These are phyloP conservation scores for Penicillium italicum DNA, from an alignment of 2,329 filamentous ascomycete genomes.

Conservation along the genomic window DNA sequence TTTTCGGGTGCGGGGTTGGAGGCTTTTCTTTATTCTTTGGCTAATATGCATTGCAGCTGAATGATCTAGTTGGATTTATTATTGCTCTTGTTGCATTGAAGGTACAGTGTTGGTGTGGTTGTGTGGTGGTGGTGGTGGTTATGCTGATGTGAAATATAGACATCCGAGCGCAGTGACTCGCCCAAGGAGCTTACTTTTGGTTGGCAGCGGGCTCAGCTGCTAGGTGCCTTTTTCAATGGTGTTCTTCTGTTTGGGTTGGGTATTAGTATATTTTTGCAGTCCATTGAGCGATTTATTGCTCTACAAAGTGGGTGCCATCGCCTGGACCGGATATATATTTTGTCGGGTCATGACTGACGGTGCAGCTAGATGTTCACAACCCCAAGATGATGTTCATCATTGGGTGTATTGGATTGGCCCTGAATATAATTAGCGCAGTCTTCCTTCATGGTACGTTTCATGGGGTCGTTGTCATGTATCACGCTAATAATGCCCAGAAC, in stretches of 20 bases:
- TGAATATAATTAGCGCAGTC: slow-evolving; percentile 64
- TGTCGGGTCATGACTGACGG: slow-evolving; percentile 3
- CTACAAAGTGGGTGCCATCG: slow-evolving; percentile 25
- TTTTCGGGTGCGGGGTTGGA: neutral
- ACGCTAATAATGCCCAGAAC: slow-evolving; percentile 15
- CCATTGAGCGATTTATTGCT: slow-evolving; percentile 58
- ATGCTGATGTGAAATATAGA: slow-evolving; percentile 29
- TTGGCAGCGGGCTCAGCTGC: slow-evolving; percentile 70
- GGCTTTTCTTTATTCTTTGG: neutral
- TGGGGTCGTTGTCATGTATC: neutral
- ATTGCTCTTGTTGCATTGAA: slow-evolving; percentile 63
- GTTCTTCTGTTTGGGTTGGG: slow-evolving; percentile 69
- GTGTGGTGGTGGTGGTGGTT: neutral
- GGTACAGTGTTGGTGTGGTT: slow-evolving; percentile 38
- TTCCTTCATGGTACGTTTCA: slow-evolving; percentile 58
- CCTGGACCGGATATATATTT: neutral
- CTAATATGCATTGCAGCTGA: slow-evolving; percentile 51
- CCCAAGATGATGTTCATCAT: slow-evolving; percentile 66
- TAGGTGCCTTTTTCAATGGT: slow-evolving; percentile 79
- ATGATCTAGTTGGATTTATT: slow-evolving; percentile 66
- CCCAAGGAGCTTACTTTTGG: slow-evolving; percentile 65
- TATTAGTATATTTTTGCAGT: slow-evolving; percentile 69
- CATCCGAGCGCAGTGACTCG: slow-evolving; percentile 56
- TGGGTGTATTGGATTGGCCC: slow-evolving; percentile 61
- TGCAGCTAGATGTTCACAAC: slow-evolving; percentile 55